A percentile compares a stretch with the other conserved stretches of the same genome.
These are phyloP conservation scores for Chenopodium suecicum DNA, from an alignment of 148 eudicot species.

Conservation along the genomic window DNA sequence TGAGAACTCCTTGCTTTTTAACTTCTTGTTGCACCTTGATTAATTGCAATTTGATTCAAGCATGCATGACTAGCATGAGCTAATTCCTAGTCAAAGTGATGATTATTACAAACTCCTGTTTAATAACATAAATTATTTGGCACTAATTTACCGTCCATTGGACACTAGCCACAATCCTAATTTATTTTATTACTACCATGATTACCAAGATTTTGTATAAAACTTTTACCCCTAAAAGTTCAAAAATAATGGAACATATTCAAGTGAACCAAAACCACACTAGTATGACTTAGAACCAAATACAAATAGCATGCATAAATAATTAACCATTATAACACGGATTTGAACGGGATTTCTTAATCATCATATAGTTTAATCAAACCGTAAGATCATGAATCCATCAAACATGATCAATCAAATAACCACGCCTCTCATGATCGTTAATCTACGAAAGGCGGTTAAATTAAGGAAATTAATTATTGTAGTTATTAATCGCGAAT, in stretches of 20 bases:
- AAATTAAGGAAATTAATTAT: background rate
- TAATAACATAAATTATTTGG: background rate
- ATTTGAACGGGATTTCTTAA: constrained; percentile 26
- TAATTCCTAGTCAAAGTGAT: constrained; percentile 9
- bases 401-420: background rate
- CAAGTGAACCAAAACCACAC: constrained; percentile 11
- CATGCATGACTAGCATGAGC: background rate
- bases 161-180: constrained; percentile 18
- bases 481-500: background rate
- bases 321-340: constrained; percentile 18
- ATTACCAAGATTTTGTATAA: constrained; percentile 24
- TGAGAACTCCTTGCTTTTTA: background rate
- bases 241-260: constrained; percentile 10
- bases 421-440: constrained; percentile 27
- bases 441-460: background rate
- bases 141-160: constrained; percentile 21
- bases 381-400: background rate
- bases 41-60: too few relatives aligned
- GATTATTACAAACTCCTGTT: constrained; percentile 17
- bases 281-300: background rate
- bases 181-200: constrained; percentile 14
- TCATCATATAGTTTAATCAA: constrained; percentile 8
- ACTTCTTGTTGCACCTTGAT: background rate
- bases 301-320: constrained; percentile 23
- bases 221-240: constrained; percentile 14